A percentile compares a stretch with the other conserved stretches of the same genome.
Conservation (phyloP, 768 basidiomycete species). For the Kwoniella dejecticola region DNA sequence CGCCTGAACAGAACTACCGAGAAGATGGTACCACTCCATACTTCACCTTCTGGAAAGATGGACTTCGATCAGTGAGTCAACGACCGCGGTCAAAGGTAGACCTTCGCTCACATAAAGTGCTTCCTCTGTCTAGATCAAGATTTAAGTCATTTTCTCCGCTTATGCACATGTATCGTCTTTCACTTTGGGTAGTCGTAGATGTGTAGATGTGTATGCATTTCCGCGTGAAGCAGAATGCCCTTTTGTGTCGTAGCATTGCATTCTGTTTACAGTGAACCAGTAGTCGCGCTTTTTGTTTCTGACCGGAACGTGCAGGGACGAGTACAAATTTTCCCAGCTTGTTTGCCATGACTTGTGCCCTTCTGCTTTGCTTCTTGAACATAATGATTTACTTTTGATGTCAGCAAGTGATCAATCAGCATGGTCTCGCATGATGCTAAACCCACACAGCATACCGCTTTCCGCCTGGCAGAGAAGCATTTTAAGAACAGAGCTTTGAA, state of each 20-base stretch:
- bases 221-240: not conserved
- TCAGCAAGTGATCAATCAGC: too few species aligned
- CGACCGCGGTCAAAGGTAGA: not conserved
- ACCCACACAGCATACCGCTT: constrained; percentile 30
- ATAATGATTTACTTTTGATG: too few species aligned
- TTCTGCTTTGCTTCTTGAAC: too few species aligned
- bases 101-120: too few species aligned
- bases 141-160: constrained; percentile 24
- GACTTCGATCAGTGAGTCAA: constrained; percentile 66
- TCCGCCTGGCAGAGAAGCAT: constrained; percentile 47
- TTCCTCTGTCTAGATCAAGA: constrained; percentile 46
- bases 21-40: constrained; percentile 67
- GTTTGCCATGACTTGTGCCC: too few species aligned
- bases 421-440: constrained; percentile 24
- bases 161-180: not conserved
- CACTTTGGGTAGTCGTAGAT: not conserved
- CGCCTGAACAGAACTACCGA: constrained; percentile 69
- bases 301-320: too few species aligned
- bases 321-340: too few species aligned
- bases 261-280: too few species aligned
- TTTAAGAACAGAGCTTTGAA: constrained; percentile 39
- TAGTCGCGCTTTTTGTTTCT: too few species aligned
- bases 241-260: too few species aligned
- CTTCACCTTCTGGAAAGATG: constrained; percentile 95
- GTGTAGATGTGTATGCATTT: constrained; percentile 9